Conservation (phyloP, 164 flowering plant genomes). For the Chloranthus sessilifolius region DNA sequence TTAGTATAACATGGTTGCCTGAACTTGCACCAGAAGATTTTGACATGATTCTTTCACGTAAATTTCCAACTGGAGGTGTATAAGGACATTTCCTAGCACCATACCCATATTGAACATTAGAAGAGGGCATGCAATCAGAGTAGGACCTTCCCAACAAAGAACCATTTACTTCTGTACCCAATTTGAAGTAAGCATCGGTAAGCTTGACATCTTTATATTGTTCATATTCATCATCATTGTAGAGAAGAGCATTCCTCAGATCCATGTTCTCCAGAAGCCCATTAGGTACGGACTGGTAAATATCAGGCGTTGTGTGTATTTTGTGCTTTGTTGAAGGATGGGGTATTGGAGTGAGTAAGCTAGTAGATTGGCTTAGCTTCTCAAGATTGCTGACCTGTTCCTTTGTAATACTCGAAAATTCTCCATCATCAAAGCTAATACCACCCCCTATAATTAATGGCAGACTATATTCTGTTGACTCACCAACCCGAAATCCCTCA, state of each 20-base stretch:
- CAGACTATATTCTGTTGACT: conserved; percentile 23
- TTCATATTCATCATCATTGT: conserved; percentile 19
- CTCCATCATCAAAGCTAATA: conserved; percentile 23
- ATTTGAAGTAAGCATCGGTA: conserved; percentile 10
- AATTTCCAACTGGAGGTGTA: conserved; percentile 54
- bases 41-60: conserved; percentile 39
- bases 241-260: conserved; percentile 11
- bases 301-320: conserved; percentile 26
- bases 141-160: conserved; percentile 21
- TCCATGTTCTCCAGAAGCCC: conserved; percentile 51
- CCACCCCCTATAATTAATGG: conserved; percentile 17
- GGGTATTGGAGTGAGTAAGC: conserved; percentile 41
- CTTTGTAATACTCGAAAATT: conserved; percentile 28
- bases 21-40: conserved; percentile 36
- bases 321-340: conserved; percentile 29
- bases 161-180: conserved; percentile 15
- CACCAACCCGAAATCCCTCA: conserved; percentile 49
- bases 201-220: conserved; percentile 8
- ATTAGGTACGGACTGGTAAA: conserved; percentile 55
- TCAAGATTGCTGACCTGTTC: conserved; percentile 46
- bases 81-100: conserved; percentile 27
- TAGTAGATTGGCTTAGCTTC: conserved; percentile 51
- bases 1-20: conserved; percentile 37
- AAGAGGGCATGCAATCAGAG: conserved; percentile 34
- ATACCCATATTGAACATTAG: conserved; percentile 26